These are phyloP conservation scores for Hevea brasiliensis DNA, from an alignment of 345 rosid genomes.

Conservation along the genomic window DNA sequence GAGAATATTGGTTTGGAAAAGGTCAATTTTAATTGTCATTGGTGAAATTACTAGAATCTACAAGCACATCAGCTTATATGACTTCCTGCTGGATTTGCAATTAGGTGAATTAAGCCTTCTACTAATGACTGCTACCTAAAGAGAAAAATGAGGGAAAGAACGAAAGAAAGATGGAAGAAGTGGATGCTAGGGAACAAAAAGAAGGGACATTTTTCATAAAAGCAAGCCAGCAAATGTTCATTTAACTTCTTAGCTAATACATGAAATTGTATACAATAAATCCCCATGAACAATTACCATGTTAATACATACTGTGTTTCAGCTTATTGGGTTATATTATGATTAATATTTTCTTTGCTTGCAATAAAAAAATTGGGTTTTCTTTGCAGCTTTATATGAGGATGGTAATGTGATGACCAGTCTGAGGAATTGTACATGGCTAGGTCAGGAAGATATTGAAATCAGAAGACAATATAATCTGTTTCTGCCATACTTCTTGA, in stretches of 20 bases:
- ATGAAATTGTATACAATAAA: too few species aligned
- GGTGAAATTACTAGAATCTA: neutral
- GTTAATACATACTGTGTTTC: neutral
- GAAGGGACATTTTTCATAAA: too few species aligned
- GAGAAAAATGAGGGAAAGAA: neutral
- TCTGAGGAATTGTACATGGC: constrained; percentile 19
- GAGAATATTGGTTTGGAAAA: neutral
- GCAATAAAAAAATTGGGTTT: neutral
- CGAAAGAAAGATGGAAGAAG: neutral
- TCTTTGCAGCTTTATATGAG: constrained; percentile 40
- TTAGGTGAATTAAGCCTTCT: neutral
- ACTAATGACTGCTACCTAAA: neutral
- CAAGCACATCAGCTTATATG: neutral
- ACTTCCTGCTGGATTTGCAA: neutral
- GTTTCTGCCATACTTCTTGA: constrained; percentile 34
- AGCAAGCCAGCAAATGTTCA: too few species aligned
- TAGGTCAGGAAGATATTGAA: constrained; percentile 20
- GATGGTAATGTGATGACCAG: constrained; percentile 19
- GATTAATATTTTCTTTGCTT: neutral
- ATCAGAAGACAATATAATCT: constrained; percentile 26
- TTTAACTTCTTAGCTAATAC: too few species aligned
- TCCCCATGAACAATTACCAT: neutral
- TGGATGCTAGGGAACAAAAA: too few species aligned
- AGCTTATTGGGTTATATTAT: neutral
- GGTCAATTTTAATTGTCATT: neutral